These are phyloP conservation scores for Metarhizium guizhouense DNA, from an alignment of 2,329 filamentous ascomycete species.

Conservation along the genomic window DNA sequence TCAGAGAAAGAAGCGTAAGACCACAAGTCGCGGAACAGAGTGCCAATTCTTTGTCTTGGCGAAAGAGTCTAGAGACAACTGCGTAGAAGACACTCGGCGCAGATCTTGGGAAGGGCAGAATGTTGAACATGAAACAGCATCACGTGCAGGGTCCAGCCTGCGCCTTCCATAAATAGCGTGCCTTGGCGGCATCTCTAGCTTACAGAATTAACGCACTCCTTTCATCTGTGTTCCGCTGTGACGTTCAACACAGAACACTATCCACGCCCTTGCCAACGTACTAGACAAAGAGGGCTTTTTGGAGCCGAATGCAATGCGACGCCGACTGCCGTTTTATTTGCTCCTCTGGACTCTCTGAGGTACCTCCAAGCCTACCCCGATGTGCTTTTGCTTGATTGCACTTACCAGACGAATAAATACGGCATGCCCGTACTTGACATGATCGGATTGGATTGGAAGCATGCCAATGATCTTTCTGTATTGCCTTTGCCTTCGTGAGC, in stretches of 20 bases:
- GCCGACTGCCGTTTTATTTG: constrained; percentile 13
- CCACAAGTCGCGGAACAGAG: constrained; percentile 4
- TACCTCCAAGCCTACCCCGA: constrained; percentile 13
- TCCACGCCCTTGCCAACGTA: constrained; percentile 13
- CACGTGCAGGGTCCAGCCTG: no score
- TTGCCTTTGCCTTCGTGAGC: constrained; percentile 13
- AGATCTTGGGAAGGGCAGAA: no score
- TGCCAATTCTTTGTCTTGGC: constrained; percentile 9
- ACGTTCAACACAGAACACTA: no score
- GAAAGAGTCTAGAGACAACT: constrained; percentile 7
- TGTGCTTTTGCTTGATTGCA: no score
- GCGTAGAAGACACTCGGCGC: no score
- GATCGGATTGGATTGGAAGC: constrained; percentile 9
- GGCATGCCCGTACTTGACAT: constrained; percentile 14
- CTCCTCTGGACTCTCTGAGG: constrained; percentile 13
- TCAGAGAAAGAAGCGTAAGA: constrained; percentile 3
- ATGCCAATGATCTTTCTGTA: constrained; percentile 13
- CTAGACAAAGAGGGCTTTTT: constrained; percentile 13
- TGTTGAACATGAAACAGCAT: no score
- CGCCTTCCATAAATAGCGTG: no score
- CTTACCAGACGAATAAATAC: constrained; percentile 15
- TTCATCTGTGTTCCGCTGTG: no score
- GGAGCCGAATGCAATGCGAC: constrained; percentile 10
- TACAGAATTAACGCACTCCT: no score
- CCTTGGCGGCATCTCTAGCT: no score